These are phyloP conservation scores for Ilex paraguariensis DNA, from an alignment of 305 asterid genomes.

Conservation along the genomic window DNA sequence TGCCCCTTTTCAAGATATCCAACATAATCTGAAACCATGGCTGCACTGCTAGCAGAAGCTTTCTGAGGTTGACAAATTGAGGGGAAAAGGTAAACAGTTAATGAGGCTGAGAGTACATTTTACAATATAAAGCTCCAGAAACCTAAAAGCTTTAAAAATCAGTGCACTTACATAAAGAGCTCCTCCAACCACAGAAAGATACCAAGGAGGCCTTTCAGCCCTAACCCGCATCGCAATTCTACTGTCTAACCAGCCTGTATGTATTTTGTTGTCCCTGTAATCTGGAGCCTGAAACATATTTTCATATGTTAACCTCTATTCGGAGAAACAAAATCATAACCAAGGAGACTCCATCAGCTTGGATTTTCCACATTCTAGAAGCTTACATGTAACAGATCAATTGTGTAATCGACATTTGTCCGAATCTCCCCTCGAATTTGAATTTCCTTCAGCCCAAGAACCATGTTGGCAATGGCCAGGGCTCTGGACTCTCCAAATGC, in stretches of 20 bases:
- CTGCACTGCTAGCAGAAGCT: constrained; percentile 98
- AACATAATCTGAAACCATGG: constrained; percentile 90
- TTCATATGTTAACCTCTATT: constrained; percentile 11
- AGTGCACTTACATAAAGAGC: constrained; percentile 82
- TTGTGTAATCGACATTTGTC: constrained; percentile 95
- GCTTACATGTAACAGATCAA: constrained; percentile 94
- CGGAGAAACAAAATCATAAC: constrained; percentile 9
- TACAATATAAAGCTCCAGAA: constrained; percentile 8
- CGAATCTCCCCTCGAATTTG: constrained; percentile 99
- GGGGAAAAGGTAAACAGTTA: constrained; percentile 8
- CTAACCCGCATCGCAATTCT: constrained; percentile 99
- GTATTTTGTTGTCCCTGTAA: constrained; percentile 93
- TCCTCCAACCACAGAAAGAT: constrained; percentile 96
- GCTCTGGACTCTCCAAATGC: constrained; percentile 99
- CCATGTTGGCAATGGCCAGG: constrained; percentile 98
- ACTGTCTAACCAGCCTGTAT: constrained; percentile 99
- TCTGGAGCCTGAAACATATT: constrained; percentile 68
- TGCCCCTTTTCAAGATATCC: constrained; percentile 99
- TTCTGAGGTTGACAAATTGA: constrained; percentile 50
- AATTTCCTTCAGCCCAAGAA: constrained; percentile 96
- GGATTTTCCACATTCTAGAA: constrained; percentile 14
- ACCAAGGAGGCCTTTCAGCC: constrained; percentile 99
- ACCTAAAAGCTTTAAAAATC: constrained; percentile 6
- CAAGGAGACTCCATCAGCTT: not conserved
- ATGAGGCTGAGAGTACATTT: constrained; percentile 6